Evolutionary conservation across 768 basidiomycete genomes (phyloP).

Genomic region (Cystofilobasidium bisporidii): DNA sequence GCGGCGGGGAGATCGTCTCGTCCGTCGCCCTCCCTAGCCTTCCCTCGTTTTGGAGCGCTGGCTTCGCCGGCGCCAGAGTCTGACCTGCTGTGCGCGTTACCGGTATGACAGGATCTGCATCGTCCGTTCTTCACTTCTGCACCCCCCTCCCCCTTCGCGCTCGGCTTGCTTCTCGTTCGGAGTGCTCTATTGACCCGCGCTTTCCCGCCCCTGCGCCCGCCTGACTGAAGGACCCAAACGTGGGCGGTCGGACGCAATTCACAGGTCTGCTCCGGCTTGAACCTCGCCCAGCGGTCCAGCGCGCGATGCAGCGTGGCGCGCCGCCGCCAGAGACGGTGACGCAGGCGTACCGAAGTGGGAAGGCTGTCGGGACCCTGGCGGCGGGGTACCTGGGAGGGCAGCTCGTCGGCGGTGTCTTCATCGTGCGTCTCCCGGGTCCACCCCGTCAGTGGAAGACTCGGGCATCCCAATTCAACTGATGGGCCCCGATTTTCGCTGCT

Average conservation of each 20-base stretch:
- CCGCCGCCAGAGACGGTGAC: slow-evolving; percentile 51
- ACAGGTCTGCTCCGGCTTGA: not conserved
- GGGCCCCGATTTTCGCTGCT: not conserved
- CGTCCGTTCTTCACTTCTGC: slow-evolving; percentile 43
- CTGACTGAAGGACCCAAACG: slow-evolving; percentile 56
- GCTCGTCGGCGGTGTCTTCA: slow-evolving; percentile 68
- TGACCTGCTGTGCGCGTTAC: too few species aligned
- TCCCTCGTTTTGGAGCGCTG: too few species aligned
- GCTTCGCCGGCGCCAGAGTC: too few species aligned
- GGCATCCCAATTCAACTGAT: too few species aligned
- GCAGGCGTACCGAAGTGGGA: not conserved
- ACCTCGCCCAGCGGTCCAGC: slow-evolving; percentile 48
- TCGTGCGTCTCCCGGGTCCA: slow-evolving; percentile 46
- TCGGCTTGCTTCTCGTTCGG: slow-evolving; percentile 54
- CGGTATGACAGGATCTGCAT: slow-evolving; percentile 71
- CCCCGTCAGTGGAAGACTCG: not conserved
- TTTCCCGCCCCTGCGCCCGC: too few species aligned
- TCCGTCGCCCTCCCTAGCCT: not conserved
- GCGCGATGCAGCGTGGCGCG: slow-evolving; percentile 54
- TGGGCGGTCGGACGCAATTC: slow-evolving; percentile 59
- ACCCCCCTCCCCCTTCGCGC: not conserved
- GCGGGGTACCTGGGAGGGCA: slow-evolving; percentile 71
- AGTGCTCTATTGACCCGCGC: not conserved
- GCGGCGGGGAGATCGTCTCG: slow-evolving; percentile 6
- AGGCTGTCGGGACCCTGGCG: slow-evolving; percentile 1